Conservation (phyloP, 78 protist genomes). For the Dictyostelium purpureum region DNA sequence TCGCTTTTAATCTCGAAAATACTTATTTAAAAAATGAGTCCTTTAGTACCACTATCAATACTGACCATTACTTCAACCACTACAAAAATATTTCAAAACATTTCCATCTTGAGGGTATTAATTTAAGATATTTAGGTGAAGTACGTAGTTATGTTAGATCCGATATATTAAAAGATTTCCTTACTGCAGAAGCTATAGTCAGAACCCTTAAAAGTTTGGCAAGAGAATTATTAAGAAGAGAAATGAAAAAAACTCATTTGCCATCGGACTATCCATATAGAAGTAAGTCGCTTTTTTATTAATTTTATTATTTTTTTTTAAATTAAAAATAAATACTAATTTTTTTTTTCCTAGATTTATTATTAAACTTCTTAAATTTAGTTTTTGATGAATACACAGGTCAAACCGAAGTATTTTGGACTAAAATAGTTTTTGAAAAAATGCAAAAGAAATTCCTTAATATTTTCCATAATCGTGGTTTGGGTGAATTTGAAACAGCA, state of each 20-base stretch:
- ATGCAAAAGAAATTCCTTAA: constrained; percentile 50
- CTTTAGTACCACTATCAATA: neutral
- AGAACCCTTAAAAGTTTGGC: constrained; percentile 47
- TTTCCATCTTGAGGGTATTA: constrained; percentile 53
- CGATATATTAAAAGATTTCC: neutral
- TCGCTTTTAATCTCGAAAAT: neutral
- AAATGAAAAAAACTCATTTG: constrained; percentile 71
- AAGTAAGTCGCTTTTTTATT: constrained; percentile 9
- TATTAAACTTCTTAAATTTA: constrained; percentile 54
- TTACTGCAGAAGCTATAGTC: constrained; percentile 16
- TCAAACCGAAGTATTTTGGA: constrained; percentile 18
- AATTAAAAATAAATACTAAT: neutral
- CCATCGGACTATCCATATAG: constrained; percentile 77
- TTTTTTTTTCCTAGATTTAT: neutral
- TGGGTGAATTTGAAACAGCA: neutral
- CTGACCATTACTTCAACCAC: neutral
- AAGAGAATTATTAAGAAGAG: constrained; percentile 70
- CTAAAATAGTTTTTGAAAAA: constrained; percentile 13
- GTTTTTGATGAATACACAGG: constrained; percentile 14
- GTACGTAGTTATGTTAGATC: neutral
- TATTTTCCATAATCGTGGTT: neutral
- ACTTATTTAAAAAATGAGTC: too few species aligned
- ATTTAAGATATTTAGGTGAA: constrained; percentile 40
- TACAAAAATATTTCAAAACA: neutral
- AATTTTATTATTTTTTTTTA: too few species aligned